Evolutionary conservation across 75 land plant genomes (phyloP).

Genomic region (Ceratopteris richardii): DNA sequence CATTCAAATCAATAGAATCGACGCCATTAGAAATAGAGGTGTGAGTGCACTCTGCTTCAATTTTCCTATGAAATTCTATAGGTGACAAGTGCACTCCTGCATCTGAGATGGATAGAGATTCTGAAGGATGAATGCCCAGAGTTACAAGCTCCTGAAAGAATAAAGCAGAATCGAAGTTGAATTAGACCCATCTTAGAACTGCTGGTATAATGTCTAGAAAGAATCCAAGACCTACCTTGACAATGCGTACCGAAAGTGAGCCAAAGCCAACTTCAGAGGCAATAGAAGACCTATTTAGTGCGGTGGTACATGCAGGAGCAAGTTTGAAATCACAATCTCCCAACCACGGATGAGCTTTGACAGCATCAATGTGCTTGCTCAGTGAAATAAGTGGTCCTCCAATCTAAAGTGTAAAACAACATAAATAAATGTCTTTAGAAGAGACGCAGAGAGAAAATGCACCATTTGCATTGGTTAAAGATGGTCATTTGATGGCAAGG

Average conservation of each 20-base stretch:
- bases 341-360: conserved; percentile 41
- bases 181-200: too few species aligned
- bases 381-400: conserved; percentile 61
- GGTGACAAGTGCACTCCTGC: conserved; percentile 83
- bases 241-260: conserved; percentile 75
- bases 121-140: conserved; percentile 45
- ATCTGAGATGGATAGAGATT: conserved; percentile 55
- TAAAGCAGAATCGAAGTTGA: too few species aligned
- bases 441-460: too few species aligned
- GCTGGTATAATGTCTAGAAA: too few species aligned
- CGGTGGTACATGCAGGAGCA: conserved; percentile 34
- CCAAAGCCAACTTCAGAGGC: conserved; percentile 76
- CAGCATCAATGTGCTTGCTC: conserved; percentile 52
- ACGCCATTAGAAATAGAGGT: too few species aligned
- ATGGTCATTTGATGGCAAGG: too few species aligned
- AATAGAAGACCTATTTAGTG: conserved; percentile 30
- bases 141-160: conserved; percentile 77
- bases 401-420: conserved; percentile 32
- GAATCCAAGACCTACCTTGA: conserved; percentile 40
- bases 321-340: conserved; percentile 86
- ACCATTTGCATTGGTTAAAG: too few species aligned
- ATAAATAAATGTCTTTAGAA: not conserved
- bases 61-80: conserved; percentile 46
- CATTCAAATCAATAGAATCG: too few species aligned
- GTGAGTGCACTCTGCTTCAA: too few species aligned